Conservation (phyloP, 352 stramenopile genomes). For the Peronosclerospora sorghi region DNA sequence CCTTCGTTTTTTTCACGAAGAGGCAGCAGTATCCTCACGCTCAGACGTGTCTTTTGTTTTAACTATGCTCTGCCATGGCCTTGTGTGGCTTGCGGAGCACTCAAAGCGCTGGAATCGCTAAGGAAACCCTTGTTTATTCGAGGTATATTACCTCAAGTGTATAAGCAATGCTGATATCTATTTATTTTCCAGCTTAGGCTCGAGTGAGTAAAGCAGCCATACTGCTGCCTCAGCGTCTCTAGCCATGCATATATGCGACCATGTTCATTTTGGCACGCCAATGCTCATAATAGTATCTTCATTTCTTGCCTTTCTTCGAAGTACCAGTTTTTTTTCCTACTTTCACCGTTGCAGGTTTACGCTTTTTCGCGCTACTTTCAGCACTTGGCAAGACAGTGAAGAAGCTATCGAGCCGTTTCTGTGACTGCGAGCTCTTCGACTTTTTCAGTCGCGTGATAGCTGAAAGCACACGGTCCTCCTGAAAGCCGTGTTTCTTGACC, state of each 20-base stretch:
- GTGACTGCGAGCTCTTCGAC: slow-evolving; percentile 89
- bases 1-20: slow-evolving; percentile 65
- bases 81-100: slow-evolving; percentile 72
- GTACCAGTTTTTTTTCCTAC: slow-evolving; percentile 15
- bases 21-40: slow-evolving; percentile 54
- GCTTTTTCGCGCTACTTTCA: slow-evolving; percentile 35
- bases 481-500: slow-evolving; percentile 96
- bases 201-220: too few species aligned
- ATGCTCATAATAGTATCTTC: slow-evolving; percentile 4
- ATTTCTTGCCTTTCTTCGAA: slow-evolving; percentile 63
- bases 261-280: too few species aligned
- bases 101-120: slow-evolving; percentile 41
- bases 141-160: slow-evolving; percentile 7
- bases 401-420: slow-evolving; percentile 95
- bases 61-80: slow-evolving; percentile 67
- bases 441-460: slow-evolving; percentile 95
- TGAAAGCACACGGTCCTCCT: slow-evolving; percentile 84
- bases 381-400: slow-evolving; percentile 81
- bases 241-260: too few species aligned
- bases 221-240: too few species aligned
- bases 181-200: slow-evolving; percentile 15
- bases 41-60: slow-evolving; percentile 71
- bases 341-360: slow-evolving; percentile 38
- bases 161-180: slow-evolving; percentile 21
- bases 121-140: slow-evolving; percentile 3